Percentiles rank a stretch among this genome's conserved stretches.
Conservation (phyloP, 1,284 basidiomycete genomes). For the Apiotrichum gracile region DNA sequence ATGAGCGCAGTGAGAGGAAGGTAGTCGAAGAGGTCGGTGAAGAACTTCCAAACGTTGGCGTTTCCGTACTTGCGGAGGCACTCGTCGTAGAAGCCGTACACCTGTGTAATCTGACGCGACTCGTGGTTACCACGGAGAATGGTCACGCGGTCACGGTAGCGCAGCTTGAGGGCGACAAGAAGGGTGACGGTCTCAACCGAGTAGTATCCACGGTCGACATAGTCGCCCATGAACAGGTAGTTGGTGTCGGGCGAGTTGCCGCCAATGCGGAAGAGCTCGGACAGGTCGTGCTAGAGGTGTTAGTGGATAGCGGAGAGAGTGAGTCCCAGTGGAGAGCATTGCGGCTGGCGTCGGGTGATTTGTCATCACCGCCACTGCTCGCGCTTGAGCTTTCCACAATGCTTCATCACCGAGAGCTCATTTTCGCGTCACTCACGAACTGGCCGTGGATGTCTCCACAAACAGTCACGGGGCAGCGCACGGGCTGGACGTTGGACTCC, state of each 20-base stretch:
- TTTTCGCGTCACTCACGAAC: constrained; percentile 69
- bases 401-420: background rate
- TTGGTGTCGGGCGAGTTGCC: constrained; percentile 99
- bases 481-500: constrained; percentile 95
- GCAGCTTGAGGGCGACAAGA: constrained; percentile 95
- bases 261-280: constrained; percentile 97
- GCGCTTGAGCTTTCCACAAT: no score
- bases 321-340: background rate
- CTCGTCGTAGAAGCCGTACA: constrained; percentile 99
- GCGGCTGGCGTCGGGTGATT: no score
- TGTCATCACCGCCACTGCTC: background rate
- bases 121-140: constrained; percentile 99
- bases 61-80: constrained; percentile 99
- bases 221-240: constrained; percentile 99
- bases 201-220: constrained; percentile 99
- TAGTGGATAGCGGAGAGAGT: background rate
- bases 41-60: constrained; percentile 99
- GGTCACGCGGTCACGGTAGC: constrained; percentile 97
- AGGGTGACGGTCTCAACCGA: constrained; percentile 98
- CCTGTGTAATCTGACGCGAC: constrained; percentile 98
- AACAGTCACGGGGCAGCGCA: constrained; percentile 93
- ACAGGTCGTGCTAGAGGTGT: constrained; percentile 80
- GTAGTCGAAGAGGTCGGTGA: constrained; percentile 98
- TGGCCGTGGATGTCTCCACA: constrained; percentile 99
- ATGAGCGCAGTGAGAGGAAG: constrained; percentile 94